A percentile compares a stretch with the other conserved stretches of the same genome.
phyloP scores from a whole-genome alignment of 805 yeast genomes.

The Torulaspora franciscae region DNA sequence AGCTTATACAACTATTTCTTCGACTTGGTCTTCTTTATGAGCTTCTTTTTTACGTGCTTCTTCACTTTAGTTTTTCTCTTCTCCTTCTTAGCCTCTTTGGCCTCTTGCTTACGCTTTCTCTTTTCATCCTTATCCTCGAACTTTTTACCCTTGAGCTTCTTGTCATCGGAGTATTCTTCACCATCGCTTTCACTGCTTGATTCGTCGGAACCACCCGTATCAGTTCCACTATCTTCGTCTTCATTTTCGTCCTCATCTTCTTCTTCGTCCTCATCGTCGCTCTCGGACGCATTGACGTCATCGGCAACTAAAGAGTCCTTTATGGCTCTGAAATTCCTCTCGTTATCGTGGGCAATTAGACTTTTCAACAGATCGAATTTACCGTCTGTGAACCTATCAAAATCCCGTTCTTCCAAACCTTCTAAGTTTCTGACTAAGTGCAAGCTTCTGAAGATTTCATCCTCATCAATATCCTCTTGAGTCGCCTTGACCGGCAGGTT shows the following conservation, averaged over 20 bases:
- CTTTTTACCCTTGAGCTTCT: conserved; percentile 62
- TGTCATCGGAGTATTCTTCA: conserved; percentile 32
- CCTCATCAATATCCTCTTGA: conserved; percentile 59
- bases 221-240: conserved; percentile 28
- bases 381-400: conserved; percentile 71
- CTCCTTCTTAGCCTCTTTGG: conserved; percentile 73
- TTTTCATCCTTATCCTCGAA: conserved; percentile 74
- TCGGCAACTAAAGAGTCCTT: conserved; percentile 31
- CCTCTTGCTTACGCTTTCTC: conserved; percentile 65
- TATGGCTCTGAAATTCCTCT: conserved; percentile 23
- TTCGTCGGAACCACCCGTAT: conserved; percentile 34
- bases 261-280: conserved; percentile 28
- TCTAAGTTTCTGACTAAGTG: conserved; percentile 75
- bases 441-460: conserved; percentile 79
- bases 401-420: conserved; percentile 86
- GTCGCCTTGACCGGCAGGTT: conserved; percentile 52
- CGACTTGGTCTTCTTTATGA: conserved; percentile 52
- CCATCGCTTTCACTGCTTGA: conserved; percentile 28
- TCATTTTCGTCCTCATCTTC: conserved; percentile 26
- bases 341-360: conserved; percentile 45
- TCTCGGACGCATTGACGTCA: conserved; percentile 24
- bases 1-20: conserved; percentile 28
- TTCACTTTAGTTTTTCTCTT: conserved; percentile 78
- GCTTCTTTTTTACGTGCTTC: conserved; percentile 74
- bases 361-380: conserved; percentile 72